phyloP scores from a whole-genome alignment of 2,329 filamentous ascomycete species.

The Zelopaecilomyces penicillatus region DNA sequence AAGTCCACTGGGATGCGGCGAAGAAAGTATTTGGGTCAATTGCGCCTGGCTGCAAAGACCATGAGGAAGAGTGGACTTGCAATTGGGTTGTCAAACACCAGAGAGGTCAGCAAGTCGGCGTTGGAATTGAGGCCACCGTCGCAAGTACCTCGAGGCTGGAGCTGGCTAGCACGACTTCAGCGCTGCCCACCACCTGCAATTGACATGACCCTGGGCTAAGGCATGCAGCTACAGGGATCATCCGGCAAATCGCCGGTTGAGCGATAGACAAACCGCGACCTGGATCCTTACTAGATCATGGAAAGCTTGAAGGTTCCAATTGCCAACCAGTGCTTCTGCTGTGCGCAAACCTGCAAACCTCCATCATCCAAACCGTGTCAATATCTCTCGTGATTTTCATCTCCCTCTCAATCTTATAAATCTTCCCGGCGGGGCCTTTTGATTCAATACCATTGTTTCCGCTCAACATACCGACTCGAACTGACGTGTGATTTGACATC shows the following conservation, averaged over 20 bases:
- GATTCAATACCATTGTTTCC: no score
- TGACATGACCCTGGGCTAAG: slow-evolving; percentile 4
- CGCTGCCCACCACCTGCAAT: neutral
- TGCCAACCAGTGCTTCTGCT: no score
- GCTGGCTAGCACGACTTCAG: slow-evolving; percentile 3
- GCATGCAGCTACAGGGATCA: slow-evolving; percentile 4
- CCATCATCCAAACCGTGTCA: no score
- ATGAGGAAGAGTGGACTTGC: slow-evolving; percentile 3
- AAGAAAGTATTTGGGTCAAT: slow-evolving; percentile 3
- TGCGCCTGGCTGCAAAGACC: slow-evolving; percentile 4
- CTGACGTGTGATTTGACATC: no score
- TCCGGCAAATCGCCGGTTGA: slow-evolving; percentile 14
- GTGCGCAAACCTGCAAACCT: no score
- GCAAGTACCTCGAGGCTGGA: slow-evolving; percentile 18
- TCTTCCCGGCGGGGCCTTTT: no score
- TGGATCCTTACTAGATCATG: no score
- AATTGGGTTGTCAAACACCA: slow-evolving; percentile 5
- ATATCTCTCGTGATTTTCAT: neutral
- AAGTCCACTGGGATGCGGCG: neutral
- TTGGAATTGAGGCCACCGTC: slow-evolving; percentile 27
- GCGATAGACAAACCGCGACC: no score
- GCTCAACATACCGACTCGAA: no score
- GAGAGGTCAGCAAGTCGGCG: neutral
- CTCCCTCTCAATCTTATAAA: neutral
- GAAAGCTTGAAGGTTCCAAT: no score